These are phyloP conservation scores for Suaeda aralocaspica DNA, from an alignment of 148 eudicot genomes.

Conservation along the genomic window DNA sequence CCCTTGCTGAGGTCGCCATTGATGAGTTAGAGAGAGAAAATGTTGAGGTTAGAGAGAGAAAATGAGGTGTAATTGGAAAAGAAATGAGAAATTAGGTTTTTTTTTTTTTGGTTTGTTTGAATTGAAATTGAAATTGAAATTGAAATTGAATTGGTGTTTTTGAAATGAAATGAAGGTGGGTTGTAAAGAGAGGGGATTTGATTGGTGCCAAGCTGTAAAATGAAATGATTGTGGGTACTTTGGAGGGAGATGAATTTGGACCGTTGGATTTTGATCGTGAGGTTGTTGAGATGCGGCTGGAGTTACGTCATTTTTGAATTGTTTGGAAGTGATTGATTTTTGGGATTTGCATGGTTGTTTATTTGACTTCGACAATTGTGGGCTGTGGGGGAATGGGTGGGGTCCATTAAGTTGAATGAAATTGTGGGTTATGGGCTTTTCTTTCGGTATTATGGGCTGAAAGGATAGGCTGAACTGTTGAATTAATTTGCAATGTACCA, in stretches of 20 bases:
- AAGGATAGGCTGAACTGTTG: slow-evolving; percentile 6
- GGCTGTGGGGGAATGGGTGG: slow-evolving; percentile 14
- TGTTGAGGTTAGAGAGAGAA: not conserved
- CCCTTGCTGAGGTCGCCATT: slow-evolving; percentile 42
- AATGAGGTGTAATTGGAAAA: slow-evolving; percentile 4
- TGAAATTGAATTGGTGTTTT: not conserved
- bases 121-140: no score
- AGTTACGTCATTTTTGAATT: not conserved
- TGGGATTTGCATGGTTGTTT: not conserved
- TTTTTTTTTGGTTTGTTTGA: no score
- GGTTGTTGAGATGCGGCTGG: not conserved
- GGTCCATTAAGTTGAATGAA: not conserved
- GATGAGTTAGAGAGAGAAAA: slow-evolving; percentile 19
- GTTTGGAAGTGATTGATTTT: not conserved
- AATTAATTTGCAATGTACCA: no score
- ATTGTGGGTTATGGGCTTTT: no score
- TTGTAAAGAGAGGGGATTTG: not conserved
- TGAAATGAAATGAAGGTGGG: not conserved
- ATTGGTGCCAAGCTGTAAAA: slow-evolving; percentile 30
- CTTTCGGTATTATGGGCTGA: no score
- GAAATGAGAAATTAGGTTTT: not conserved
- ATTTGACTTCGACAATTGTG: slow-evolving; percentile 11
- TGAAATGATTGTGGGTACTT: slow-evolving; percentile 10
- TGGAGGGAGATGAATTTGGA: not conserved
- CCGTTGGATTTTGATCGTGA: slow-evolving; percentile 22